These are phyloP conservation scores for Caloboletus firmus DNA, from an alignment of 1,284 basidiomycete genomes.

Conservation along the genomic window DNA sequence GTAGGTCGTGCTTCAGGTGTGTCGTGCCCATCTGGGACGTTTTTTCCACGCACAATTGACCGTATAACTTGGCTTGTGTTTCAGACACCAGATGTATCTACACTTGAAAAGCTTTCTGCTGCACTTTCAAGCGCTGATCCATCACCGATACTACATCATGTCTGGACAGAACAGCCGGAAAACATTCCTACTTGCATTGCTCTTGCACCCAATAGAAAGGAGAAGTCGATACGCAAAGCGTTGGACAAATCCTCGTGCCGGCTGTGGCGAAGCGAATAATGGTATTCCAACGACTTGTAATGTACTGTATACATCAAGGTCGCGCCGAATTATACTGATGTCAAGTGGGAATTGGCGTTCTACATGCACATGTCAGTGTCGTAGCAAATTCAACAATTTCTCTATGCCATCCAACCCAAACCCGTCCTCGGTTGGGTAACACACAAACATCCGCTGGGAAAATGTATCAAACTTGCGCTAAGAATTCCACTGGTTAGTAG, in stretches of 20 bases:
- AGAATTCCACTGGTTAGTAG: background rate
- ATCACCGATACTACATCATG: constrained; percentile 38
- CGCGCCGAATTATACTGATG: background rate
- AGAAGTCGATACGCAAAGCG: constrained; percentile 42
- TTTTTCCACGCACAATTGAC: background rate
- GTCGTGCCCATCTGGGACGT: background rate
- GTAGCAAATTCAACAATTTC: constrained; percentile 37
- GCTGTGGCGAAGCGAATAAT: constrained; percentile 25
- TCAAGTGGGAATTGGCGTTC: background rate
- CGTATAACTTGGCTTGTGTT: background rate
- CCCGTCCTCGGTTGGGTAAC: constrained; percentile 42
- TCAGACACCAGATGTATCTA: constrained; percentile 39
- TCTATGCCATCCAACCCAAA: constrained; percentile 44
- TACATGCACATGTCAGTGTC: constrained; percentile 21
- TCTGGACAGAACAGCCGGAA: constrained; percentile 59
- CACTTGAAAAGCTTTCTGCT: constrained; percentile 38
- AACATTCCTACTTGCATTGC: constrained; percentile 52
- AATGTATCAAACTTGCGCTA: constrained; percentile 45
- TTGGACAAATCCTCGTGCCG: constrained; percentile 38
- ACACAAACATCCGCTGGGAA: constrained; percentile 44
- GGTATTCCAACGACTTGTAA: background rate
- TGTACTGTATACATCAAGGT: background rate
- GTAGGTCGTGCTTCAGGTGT: constrained; percentile 45
- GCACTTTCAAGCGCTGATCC: constrained; percentile 28
- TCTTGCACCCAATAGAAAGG: constrained; percentile 49